Conservation (phyloP, 768 basidiomycete genomes). For the Leccinum obscurum region DNA sequence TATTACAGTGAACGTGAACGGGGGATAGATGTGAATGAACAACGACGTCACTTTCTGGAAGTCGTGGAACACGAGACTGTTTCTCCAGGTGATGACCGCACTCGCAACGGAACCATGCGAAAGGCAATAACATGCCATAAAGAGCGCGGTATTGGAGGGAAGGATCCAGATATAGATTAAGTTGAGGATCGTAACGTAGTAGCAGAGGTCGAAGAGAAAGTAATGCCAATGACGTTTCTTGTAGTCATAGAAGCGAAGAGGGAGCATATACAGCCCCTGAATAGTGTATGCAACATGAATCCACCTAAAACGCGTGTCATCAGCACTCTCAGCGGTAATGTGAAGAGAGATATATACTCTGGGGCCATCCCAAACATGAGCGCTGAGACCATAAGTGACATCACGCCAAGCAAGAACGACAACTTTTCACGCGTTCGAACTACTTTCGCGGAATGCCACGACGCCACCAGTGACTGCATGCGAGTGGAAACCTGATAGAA, state of each 20-base stretch:
- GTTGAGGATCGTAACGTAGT: constrained; percentile 90
- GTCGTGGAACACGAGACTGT: constrained; percentile 97
- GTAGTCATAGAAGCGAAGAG: constrained; percentile 81
- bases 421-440: constrained; percentile 81
- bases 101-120: constrained; percentile 90
- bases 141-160: constrained; percentile 73
- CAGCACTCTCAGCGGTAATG: constrained; percentile 1
- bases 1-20: constrained; percentile 89
- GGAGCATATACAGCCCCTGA: constrained; percentile 76
- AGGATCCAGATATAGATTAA: constrained; percentile 91
- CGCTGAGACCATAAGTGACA: constrained; percentile 81
- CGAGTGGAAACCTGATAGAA: constrained; percentile 73
- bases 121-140: constrained; percentile 90
- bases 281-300: constrained; percentile 85
- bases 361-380: constrained; percentile 88
- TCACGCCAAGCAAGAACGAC: constrained; percentile 93
- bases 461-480: constrained; percentile 70
- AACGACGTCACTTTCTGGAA: constrained; percentile 94
- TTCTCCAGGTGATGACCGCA: constrained; percentile 97
- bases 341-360: constrained; percentile 50
- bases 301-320: constrained; percentile 54
- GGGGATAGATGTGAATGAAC: constrained; percentile 93
- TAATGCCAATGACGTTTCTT: constrained; percentile 95
- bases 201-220: constrained; percentile 91
- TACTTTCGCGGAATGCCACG: constrained; percentile 93